phyloP scores from a whole-genome alignment of 1,284 basidiomycete species.

The Cystobasidium sp. region DNA sequence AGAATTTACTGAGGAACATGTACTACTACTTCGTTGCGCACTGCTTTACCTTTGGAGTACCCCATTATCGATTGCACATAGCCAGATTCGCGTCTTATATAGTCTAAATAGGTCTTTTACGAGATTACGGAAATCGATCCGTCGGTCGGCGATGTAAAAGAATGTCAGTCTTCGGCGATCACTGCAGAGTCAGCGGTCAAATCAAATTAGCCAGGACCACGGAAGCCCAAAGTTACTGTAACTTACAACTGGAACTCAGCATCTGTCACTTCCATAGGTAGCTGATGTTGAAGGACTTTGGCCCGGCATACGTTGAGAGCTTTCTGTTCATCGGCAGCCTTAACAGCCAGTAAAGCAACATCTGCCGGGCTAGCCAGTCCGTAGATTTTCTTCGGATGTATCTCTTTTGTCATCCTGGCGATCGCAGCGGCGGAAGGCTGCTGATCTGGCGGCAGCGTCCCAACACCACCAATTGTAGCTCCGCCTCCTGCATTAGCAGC shows the following conservation, averaged over 20 bases:
- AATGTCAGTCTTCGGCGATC: conserved; percentile 96
- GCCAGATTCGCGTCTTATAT: conserved; percentile 80
- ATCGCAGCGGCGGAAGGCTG: conserved; percentile 43
- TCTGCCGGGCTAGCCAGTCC: conserved; percentile 86
- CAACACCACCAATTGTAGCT: conserved; percentile 38
- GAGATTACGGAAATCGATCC: conserved; percentile 96
- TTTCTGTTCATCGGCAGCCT: conserved; percentile 87
- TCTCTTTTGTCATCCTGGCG: conserved; percentile 64
- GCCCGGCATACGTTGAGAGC: conserved; percentile 87
- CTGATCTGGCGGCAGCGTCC: conserved; percentile 29
- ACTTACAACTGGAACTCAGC: conserved; percentile 95
- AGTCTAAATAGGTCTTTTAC: conserved; percentile 86
- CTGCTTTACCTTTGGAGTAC: conserved; percentile 14
- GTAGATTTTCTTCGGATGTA: conserved; percentile 95
- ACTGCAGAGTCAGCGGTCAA: conserved; percentile 60
- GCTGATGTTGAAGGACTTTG: conserved; percentile 86
- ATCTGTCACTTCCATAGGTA: conserved; percentile 97
- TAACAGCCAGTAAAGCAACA: conserved; percentile 74
- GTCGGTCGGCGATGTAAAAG: conserved; percentile 93
- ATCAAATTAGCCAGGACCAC: neutral
- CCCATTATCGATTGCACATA: conserved; percentile 53
- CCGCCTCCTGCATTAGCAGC: conserved; percentile 40
- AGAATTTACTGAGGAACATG: no score
- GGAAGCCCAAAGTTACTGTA: neutral
- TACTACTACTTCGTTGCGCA: neutral